Conservation (phyloP, 2,329 filamentous ascomycete species). For the Grosmannia clavigera region DNA sequence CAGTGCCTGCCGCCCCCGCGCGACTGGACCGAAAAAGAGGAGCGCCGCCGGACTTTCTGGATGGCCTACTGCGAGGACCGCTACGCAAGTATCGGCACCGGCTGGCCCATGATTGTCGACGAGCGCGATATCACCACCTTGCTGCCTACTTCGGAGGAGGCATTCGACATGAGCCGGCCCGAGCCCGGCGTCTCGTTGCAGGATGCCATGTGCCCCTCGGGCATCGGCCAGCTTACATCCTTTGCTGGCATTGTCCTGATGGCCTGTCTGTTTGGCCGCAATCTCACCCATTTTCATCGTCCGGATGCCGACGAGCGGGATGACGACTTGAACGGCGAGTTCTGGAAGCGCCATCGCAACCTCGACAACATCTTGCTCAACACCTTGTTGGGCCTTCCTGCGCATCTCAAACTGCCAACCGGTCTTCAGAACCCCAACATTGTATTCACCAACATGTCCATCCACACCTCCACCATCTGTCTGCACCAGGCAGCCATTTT, state of each 20-base stretch:
- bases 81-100: constrained; percentile 90
- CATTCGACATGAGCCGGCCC: constrained; percentile 68
- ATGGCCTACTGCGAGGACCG: constrained; percentile 82
- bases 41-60: constrained; percentile 88
- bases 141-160: constrained; percentile 71
- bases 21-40: constrained; percentile 91
- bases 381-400: constrained; percentile 71
- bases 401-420: constrained; percentile 63
- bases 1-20: constrained; percentile 75
- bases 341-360: constrained; percentile 85
- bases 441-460: constrained; percentile 91
- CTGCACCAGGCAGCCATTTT: constrained; percentile 97
- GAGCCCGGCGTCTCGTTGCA: constrained; percentile 58
- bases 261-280: constrained; percentile 82
- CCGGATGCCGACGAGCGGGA: constrained; percentile 72
- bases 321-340: constrained; percentile 79
- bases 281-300: constrained; percentile 81
- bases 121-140: constrained; percentile 84
- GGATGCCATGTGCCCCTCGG: constrained; percentile 57
- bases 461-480: constrained; percentile 92
- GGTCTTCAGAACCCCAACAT: constrained; percentile 71
- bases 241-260: constrained; percentile 74
- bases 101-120: constrained; percentile 92
- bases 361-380: constrained; percentile 87
- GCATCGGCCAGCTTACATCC: constrained; percentile 61